Base-by-base conservation (phyloP, 2,329 filamentous ascomycete species). In the Colletotrichum kahawae region DNA sequence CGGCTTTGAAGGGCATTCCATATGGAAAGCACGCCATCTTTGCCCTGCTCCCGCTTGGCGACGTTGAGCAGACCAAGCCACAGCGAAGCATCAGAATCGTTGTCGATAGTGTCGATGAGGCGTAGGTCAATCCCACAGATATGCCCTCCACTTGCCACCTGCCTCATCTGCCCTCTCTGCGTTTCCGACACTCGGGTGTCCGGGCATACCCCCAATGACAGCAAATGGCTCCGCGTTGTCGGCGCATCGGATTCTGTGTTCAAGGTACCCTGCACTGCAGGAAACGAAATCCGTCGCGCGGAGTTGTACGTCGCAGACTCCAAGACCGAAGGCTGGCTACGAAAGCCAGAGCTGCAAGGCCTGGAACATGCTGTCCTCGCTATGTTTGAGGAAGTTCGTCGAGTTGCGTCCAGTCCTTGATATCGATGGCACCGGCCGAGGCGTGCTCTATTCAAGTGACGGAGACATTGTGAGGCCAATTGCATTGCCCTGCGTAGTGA, bases 1-100 rank as follows among this genome's bases (percentile, higher is more conserved):
- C 80, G 78, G 54, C 73, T 70, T 14, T 78, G 71, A 12, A 84
- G 43, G 16, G 78, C 79, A 24, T 79, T 71, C 79, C 83, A 81
- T 18, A 85, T 76, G 14, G 64, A 38, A 33, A 73, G 68, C 14
- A 78, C 77, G 31, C 80, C 81, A 31, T 79, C 77, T 38, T 76
- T 51, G 9, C 79, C 79, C 66, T 79, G 68, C 5, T 72, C 75
- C 31, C 77, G 79, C 5, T 77, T 79, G 7, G 77, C 76, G 12
- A 68, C 67, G 24, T 75, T 65, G 12, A 82, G 62, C 14, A 77
- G 73, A 18, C 68, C 75, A 38, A 79, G 75, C 78, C 78, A 81
- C 9, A 67, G 66, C 18, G 71, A 71, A 7, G 76, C 38, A 62
- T 78, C 70, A 36, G 79, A 34, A 13, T 74, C 27, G 31, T 73